A percentile compares a stretch with the other conserved stretches of the same genome.
phyloP scores from a whole-genome alignment of 116 monocot genomes.

The Cymodocea nodosa region DNA sequence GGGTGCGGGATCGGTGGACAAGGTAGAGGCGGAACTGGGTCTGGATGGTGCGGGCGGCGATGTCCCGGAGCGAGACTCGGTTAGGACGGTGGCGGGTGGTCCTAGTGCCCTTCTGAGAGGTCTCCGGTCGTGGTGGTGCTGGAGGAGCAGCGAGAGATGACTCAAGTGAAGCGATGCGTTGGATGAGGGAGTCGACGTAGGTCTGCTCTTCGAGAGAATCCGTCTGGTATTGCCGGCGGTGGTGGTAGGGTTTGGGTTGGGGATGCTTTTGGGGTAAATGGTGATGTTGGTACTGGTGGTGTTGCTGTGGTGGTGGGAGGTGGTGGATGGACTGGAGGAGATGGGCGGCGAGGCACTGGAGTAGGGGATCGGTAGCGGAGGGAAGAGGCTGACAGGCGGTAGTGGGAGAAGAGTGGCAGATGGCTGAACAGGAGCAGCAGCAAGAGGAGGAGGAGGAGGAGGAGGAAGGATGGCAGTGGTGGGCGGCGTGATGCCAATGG shows the following conservation, averaged over 20 bases:
- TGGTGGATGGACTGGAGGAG: constrained; percentile 21
- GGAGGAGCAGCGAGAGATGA: constrained; percentile 22
- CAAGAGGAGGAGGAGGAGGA: background rate
- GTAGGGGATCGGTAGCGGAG: constrained; percentile 28
- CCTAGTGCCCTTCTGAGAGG: background rate
- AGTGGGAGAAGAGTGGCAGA: background rate
- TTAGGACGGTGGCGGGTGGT: background rate
- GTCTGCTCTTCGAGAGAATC: constrained; percentile 5
- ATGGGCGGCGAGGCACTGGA: constrained; percentile 24
- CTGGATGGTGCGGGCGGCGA: constrained; percentile 74
- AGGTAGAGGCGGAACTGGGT: constrained; percentile 55
- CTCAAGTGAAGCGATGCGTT: constrained; percentile 62
- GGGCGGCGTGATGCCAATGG: background rate
- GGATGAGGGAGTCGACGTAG: constrained; percentile 44
- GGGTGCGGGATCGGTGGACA: constrained; percentile 53
- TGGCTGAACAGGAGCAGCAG: constrained; percentile 2
- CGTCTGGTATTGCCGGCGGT: constrained; percentile 1
- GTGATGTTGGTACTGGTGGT: constrained; percentile 4
- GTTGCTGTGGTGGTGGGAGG: constrained; percentile 10
- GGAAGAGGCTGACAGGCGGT: background rate
- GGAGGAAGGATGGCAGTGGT: background rate
- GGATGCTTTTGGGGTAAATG: constrained; percentile 3
- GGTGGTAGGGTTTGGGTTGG: background rate
- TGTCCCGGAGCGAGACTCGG: constrained; percentile 23
- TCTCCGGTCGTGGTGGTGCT: background rate